Percentiles rank a stretch among this genome's conserved stretches.
Conservation (phyloP, 768 basidiomycete species). For the Mycena polygramma region DNA sequence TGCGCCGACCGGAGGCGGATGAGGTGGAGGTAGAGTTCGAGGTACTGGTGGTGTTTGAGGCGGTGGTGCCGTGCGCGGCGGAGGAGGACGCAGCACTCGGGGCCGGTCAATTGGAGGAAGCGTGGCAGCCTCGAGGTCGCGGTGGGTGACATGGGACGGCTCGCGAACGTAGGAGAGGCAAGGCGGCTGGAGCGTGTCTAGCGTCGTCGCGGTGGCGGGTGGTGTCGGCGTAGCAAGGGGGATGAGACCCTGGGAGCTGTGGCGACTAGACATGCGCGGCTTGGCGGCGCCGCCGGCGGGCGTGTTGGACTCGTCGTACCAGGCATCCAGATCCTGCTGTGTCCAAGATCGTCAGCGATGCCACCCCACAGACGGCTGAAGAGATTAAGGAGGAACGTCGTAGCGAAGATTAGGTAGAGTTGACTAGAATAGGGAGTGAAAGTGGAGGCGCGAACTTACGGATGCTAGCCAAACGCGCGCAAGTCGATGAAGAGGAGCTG, state of each 20-base stretch:
- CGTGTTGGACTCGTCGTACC: too few species aligned
- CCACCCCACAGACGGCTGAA: too few species aligned
- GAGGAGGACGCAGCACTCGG: conserved; percentile 7
- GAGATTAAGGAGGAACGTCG: too few species aligned
- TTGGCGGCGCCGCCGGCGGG: background rate
- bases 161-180: conserved; percentile 5
- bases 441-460: too few species aligned
- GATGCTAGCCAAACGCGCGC: too few species aligned
- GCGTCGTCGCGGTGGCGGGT: background rate
- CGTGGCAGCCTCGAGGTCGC: too few species aligned
- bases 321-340: too few species aligned
- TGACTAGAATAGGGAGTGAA: too few species aligned
- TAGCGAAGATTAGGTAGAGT: too few species aligned
- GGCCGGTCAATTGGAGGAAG: conserved; percentile 23
- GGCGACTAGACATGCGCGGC: background rate
- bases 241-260: background rate
- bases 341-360: too few species aligned
- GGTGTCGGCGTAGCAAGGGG: background rate
- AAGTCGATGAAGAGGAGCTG: too few species aligned
- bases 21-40: conserved; percentile 7
- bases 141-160: conserved; percentile 13
- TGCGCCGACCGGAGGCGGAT: conserved; percentile 4
- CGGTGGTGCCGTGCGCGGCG: too few species aligned
- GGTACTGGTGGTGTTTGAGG: conserved; percentile 3
- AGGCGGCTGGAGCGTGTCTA: conserved; percentile 2